These are phyloP conservation scores for Phytophthora tubulina DNA, from an alignment of 352 stramenopile species.

Conservation along the genomic window DNA sequence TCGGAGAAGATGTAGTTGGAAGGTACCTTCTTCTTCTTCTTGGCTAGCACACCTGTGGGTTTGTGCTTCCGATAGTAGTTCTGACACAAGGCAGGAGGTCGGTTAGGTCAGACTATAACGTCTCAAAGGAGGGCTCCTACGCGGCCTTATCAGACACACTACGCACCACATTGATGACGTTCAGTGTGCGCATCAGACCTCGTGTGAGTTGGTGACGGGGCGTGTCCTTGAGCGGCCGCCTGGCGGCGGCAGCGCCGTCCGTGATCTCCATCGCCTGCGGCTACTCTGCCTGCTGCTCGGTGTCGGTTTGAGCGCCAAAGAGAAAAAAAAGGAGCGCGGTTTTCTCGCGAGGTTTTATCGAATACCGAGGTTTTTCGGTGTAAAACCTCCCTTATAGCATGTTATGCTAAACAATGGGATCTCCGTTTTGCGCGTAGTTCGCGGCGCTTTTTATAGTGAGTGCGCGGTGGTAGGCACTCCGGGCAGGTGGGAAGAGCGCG, in stretches of 20 bases:
- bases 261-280: conserved; percentile 36
- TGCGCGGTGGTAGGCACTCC: too few relatives aligned
- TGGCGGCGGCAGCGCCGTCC: conserved; percentile 20
- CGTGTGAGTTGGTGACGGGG: conserved; percentile 89
- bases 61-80: conserved; percentile 88
- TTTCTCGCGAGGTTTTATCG: conserved; percentile 44
- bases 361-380: conserved; percentile 40
- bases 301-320: conserved; percentile 38
- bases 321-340: conserved; percentile 32
- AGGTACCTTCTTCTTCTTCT: conserved; percentile 70
- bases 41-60: conserved; percentile 52
- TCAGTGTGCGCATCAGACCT: conserved; percentile 97
- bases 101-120: background rate
- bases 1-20: conserved; percentile 70
- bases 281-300: conserved; percentile 19
- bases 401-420: conserved; percentile 1
- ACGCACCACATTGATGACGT: conserved; percentile 94
- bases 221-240: conserved; percentile 46
- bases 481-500: background rate
- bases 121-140: too few relatives aligned
- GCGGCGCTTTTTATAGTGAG: conserved; percentile 24
- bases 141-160: background rate
- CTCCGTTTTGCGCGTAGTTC: conserved; percentile 21
- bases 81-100: conserved; percentile 39
- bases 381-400: conserved; percentile 22